Percentiles rank a stretch among this genome's conserved stretches.
Evolutionary conservation across 2,329 filamentous ascomycete genomes (phyloP).

Genomic region (Botryotinia calthae): DNA sequence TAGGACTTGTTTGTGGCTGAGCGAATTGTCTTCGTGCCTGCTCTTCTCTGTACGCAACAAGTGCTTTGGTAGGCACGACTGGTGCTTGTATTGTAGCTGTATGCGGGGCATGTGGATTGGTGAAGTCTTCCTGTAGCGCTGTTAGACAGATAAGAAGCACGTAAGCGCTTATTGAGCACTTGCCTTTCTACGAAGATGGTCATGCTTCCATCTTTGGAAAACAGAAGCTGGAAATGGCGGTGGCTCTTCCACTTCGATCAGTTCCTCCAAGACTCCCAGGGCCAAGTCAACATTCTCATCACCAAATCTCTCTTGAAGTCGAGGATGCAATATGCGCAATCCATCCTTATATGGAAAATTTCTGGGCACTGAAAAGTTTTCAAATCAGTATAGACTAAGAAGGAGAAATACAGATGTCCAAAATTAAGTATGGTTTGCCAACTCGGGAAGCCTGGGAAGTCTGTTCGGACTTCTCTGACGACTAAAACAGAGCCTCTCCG

Average conservation of each 20-base stretch:
- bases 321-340: constrained; percentile 45
- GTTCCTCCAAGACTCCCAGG: constrained; percentile 47
- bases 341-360: constrained; percentile 49
- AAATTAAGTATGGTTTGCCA: no score
- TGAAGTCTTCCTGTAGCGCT: constrained; percentile 38
- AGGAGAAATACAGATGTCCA: neutral
- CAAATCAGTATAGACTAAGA: neutral
- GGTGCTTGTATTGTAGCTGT: constrained; percentile 46
- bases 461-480: neutral
- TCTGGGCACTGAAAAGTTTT: constrained; percentile 43
- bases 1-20: constrained; percentile 17
- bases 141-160: constrained; percentile 5
- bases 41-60: constrained; percentile 42
- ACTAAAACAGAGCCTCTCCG: neutral
- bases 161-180: constrained; percentile 18
- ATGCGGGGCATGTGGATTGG: constrained; percentile 48
- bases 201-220: constrained; percentile 48
- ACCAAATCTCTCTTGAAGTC: constrained; percentile 46
- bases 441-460: neutral
- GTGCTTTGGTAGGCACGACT: constrained; percentile 43
- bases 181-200: constrained; percentile 47
- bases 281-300: constrained; percentile 47
- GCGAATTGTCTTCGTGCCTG: constrained; percentile 10
- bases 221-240: constrained; percentile 47
- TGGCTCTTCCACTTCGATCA: constrained; percentile 47